Conservation (phyloP, 768 basidiomycete species). For the Melanogaster broomeanus region DNA sequence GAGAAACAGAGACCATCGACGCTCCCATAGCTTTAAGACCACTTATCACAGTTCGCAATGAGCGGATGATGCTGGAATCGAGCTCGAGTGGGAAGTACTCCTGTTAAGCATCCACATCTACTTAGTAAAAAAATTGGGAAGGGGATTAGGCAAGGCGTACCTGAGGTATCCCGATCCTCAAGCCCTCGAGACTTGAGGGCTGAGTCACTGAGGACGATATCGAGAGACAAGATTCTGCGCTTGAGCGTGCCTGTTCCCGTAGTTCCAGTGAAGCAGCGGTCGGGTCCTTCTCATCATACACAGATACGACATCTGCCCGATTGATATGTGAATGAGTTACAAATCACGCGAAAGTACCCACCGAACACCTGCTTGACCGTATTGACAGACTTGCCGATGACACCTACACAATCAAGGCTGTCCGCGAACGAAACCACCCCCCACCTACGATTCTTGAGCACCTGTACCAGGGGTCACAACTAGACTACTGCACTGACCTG, state of each 20-base stretch:
- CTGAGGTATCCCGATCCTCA: constrained; percentile 77
- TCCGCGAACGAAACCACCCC: constrained; percentile 94
- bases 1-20: constrained; percentile 65
- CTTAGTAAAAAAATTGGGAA: background rate
- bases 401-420: constrained; percentile 91
- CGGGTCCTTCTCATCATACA: constrained; percentile 70
- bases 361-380: constrained; percentile 61
- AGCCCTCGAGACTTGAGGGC: constrained; percentile 41
- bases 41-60: constrained; percentile 48
- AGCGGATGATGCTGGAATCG: constrained; percentile 42
- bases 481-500: constrained; percentile 48
- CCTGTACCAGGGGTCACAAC: background rate
- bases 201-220: background rate
- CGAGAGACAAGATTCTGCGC: constrained; percentile 16
- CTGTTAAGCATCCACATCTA: constrained; percentile 25
- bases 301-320: constrained; percentile 33
- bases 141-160: constrained; percentile 35
- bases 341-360: constrained; percentile 34
- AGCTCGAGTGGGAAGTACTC: constrained; percentile 84
- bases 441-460: constrained; percentile 52
- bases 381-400: constrained; percentile 61
- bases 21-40: constrained; percentile 58
- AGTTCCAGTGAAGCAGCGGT: constrained; percentile 56
- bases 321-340: background rate
- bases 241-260: constrained; percentile 37